Base-by-base conservation (phyloP, 2,329 filamentous ascomycete genomes). In the Fusarium sp. region DNA sequence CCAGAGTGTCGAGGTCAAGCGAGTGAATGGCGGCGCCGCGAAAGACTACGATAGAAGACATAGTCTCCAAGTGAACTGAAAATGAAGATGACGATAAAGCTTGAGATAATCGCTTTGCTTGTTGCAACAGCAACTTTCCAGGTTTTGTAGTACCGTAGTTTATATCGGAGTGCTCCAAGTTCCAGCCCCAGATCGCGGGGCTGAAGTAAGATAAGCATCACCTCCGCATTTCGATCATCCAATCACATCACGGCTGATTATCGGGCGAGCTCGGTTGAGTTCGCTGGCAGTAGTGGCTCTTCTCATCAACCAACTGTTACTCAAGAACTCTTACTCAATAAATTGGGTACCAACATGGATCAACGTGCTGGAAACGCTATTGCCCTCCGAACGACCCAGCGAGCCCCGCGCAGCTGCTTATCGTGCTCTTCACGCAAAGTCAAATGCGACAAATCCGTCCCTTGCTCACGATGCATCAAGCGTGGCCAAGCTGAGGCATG, bases 1-100 rank as follows among this genome's bases (percentile, higher is more conserved):
- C 51, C 1, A 64, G 34, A 3, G 15, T 58, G 2, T 45, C 18
- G 2, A 45, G 38, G 20, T 58, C 17, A 0, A 64, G 13, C 0
- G 61, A 58, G 20, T 64, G 61, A 13, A 64, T 40, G 15, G 20
- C 44, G 8, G 61, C 59, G 6, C 61, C 61, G 6, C 51, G 51
- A 6, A 64, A 58, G 1, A 64, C 31, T 1, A 44, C 2, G 5
- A 36, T 7, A 9, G 26, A 45, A 4, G 39, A 3, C 51, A 45
- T 63, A 13, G 10, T 7, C 3, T 9, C 5, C 9, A 7, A 18
- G 1, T 3, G 7, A 7, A 36, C 6, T 36, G 14, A 17, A 7
- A 4, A 17, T 17, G 14, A 36, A 8, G 4, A 36, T 36, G 7
- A 15, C 5, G 7, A 15, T 36, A 11, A 5, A 36, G 3, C 17